These are phyloP conservation scores for Ophiocordyceps australis DNA, from an alignment of 2,329 filamentous ascomycete species.

Conservation along the genomic window DNA sequence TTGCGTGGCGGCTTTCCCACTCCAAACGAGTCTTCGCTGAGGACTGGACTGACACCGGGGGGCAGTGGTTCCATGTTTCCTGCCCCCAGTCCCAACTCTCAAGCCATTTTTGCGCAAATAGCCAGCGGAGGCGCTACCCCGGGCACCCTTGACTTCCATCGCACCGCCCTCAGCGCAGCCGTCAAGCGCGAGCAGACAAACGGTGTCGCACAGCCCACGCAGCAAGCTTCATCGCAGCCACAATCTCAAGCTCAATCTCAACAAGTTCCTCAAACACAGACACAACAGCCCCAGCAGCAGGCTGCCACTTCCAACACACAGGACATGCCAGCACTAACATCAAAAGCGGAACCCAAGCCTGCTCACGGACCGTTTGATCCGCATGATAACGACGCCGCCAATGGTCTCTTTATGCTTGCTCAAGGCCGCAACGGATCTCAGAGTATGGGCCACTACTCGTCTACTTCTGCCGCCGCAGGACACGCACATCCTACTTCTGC, in stretches of 20 bases:
- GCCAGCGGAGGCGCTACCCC: constrained; percentile 74
- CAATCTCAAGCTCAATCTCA: too few relatives aligned
- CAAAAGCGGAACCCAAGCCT: constrained; percentile 31
- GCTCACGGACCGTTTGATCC: constrained; percentile 57
- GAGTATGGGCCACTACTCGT: constrained; percentile 27
- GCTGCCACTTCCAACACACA: constrained; percentile 34
- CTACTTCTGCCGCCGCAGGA: constrained; percentile 21
- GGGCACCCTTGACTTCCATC: constrained; percentile 82
- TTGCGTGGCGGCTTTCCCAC: constrained; percentile 78
- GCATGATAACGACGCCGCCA: constrained; percentile 89
- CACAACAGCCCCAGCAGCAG: constrained; percentile 13
- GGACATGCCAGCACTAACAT: constrained; percentile 18
- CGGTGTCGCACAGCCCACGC: constrained; percentile 13
- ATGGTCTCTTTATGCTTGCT: constrained; percentile 81
- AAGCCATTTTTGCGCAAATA: constrained; percentile 63
- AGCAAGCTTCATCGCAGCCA: too few relatives aligned
- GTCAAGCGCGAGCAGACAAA: constrained; percentile 36
- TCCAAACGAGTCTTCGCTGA: constrained; percentile 86
- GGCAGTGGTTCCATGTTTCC: constrained; percentile 97
- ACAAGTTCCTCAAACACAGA: constrained; percentile 23
- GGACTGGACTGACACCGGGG: constrained; percentile 83
- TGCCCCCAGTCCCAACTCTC: constrained; percentile 70
- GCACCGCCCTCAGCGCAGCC: constrained; percentile 71
- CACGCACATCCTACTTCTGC: constrained; percentile 28
- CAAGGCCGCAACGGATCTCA: constrained; percentile 43